Conservation (phyloP, 1,284 basidiomycete genomes). For the Megacollybia platyphylla region DNA sequence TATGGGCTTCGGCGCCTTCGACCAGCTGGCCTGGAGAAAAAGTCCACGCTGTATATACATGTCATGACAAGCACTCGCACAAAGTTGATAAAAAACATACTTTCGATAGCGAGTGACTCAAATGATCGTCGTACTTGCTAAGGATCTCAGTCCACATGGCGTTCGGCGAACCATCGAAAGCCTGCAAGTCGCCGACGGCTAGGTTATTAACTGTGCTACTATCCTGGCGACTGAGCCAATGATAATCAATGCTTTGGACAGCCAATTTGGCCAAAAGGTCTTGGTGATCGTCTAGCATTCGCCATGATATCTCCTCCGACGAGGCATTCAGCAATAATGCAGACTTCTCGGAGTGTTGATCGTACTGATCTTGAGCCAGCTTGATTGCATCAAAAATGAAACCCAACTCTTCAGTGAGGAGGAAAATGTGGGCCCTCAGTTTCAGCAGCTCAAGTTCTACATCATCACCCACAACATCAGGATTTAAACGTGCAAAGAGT, state of each 20-base stretch:
- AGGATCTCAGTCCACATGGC: constrained; percentile 87
- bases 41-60: constrained; percentile 34
- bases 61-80: not conserved
- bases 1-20: constrained; percentile 67
- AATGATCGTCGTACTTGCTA: constrained; percentile 58
- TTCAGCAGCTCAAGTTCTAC: constrained; percentile 51
- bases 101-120: constrained; percentile 56
- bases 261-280: constrained; percentile 81
- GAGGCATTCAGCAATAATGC: constrained; percentile 75
- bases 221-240: constrained; percentile 83
- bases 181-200: constrained; percentile 68
- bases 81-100: constrained; percentile 19
- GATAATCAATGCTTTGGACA: constrained; percentile 69
- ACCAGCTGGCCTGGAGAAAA: constrained; percentile 70
- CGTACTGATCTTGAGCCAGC: constrained; percentile 65
- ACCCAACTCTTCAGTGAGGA: constrained; percentile 73
- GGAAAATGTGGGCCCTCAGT: constrained; percentile 64
- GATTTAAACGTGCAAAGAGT: constrained; percentile 29
- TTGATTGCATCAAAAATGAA: constrained; percentile 87
- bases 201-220: constrained; percentile 79
- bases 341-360: constrained; percentile 65
- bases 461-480: constrained; percentile 9
- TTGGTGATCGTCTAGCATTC: constrained; percentile 73
- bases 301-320: constrained; percentile 87
- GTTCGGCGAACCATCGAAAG: constrained; percentile 79